These are phyloP conservation scores for Pichia cactophila DNA, from an alignment of 1,139 yeast species.

Conservation along the genomic window DNA sequence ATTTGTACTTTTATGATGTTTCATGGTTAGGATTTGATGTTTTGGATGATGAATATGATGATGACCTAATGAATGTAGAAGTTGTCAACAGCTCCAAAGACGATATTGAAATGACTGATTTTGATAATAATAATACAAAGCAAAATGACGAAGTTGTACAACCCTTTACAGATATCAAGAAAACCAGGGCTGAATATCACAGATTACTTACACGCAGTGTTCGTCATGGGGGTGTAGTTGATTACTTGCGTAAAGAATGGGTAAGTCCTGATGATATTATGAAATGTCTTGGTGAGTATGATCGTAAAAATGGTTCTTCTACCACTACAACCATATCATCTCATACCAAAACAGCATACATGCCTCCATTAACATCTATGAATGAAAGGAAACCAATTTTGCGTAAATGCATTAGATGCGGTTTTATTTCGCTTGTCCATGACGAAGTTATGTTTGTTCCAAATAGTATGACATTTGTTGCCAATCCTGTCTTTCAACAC, in stretches of 20 bases:
- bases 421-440: conserved; percentile 47
- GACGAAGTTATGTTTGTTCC: conserved; percentile 30
- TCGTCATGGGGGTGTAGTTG: conserved; percentile 23
- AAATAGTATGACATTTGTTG: conserved; percentile 20
- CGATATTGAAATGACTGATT: background rate
- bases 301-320: conserved; percentile 3
- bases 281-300: conserved; percentile 2
- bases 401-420: conserved; percentile 62
- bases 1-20: conserved; percentile 59
- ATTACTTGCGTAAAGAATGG: conserved; percentile 24
- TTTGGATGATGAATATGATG: conserved; percentile 24
- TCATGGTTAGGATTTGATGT: conserved; percentile 53
- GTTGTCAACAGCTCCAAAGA: background rate
- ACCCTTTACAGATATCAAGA: conserved; percentile 14
- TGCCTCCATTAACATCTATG: background rate
- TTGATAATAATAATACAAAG: background rate
- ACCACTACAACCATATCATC: conserved; percentile 29
- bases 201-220: conserved; percentile 18
- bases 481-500: conserved; percentile 28
- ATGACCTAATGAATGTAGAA: background rate
- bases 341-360: conserved; percentile 36
- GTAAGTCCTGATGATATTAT: conserved; percentile 23
- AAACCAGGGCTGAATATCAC: conserved; percentile 14
- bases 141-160: background rate
- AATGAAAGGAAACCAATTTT: conserved; percentile 19